Percentiles rank a stretch among this genome's conserved stretches.
These are phyloP conservation scores for Aspergillus incahuasiensis DNA, from an alignment of 495 filamentous ascomycete genomes.

Conservation along the genomic window DNA sequence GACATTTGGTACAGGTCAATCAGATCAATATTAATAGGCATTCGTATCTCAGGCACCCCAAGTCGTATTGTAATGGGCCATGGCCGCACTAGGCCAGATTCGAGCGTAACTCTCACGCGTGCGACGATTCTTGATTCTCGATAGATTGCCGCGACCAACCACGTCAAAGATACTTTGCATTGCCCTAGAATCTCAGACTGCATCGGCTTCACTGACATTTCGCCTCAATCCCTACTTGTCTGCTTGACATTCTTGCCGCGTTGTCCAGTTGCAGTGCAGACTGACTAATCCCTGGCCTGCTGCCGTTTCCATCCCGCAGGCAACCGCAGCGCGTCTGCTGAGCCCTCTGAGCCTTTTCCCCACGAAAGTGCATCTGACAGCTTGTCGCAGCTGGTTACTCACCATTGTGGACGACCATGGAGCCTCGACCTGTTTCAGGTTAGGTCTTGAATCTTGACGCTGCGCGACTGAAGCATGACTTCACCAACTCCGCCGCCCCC, in stretches of 20 bases:
- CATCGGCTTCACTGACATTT: background rate
- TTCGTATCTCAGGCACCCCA: too few relatives aligned
- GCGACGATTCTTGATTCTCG: background rate
- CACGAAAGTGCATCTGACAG: slow-evolving; percentile 8
- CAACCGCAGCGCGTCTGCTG: slow-evolving; percentile 2
- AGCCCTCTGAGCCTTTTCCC: background rate
- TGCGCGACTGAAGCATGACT: slow-evolving; percentile 29
- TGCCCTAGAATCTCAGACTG: background rate
- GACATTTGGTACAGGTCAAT: slow-evolving; percentile 14
- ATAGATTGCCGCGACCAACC: background rate
- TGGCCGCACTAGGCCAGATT: background rate
- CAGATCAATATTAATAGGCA: too few relatives aligned
- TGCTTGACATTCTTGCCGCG: background rate
- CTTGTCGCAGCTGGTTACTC: background rate
- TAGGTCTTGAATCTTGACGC: slow-evolving; percentile 15
- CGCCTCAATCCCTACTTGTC: background rate
- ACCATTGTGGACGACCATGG: slow-evolving; percentile 13
- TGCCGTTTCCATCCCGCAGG: background rate
- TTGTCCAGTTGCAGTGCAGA: background rate
- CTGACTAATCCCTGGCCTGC: slow-evolving; percentile 7
- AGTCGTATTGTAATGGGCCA: background rate
- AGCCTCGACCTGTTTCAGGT: slow-evolving; percentile 14
- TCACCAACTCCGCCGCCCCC: slow-evolving; percentile 44
- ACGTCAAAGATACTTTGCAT: background rate
- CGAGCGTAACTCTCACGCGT: background rate